phyloP scores from a whole-genome alignment of 1,284 basidiomycete genomes.

The Ceratobasidium sp. region DNA sequence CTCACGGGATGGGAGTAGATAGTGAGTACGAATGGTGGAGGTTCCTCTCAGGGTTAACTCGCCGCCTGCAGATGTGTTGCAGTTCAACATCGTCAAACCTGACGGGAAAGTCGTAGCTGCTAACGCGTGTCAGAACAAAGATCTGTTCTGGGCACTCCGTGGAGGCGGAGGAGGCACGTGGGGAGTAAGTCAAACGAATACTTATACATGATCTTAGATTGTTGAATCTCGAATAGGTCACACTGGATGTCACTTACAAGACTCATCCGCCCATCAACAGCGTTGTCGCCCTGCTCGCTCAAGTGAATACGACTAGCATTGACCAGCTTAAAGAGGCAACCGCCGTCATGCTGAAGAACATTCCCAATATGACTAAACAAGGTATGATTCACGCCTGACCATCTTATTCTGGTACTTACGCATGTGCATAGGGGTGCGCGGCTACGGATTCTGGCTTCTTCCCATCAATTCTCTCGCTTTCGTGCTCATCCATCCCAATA shows the following conservation, averaged over 20 bases:
- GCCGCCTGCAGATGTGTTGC: slow-evolving; percentile 2
- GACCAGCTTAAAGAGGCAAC: neutral
- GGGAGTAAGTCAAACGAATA: slow-evolving; percentile 1
- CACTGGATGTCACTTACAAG: slow-evolving; percentile 13
- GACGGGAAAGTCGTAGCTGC: slow-evolving; percentile 27
- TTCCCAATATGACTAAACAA: slow-evolving; percentile 2
- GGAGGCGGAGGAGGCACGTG: slow-evolving; percentile 30
- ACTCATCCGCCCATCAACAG: slow-evolving; percentile 11
- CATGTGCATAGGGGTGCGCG: neutral
- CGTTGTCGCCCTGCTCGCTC: neutral
- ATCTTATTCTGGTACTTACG: neutral
- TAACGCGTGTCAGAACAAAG: slow-evolving; percentile 28
- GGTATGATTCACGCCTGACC: neutral
- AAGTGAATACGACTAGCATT: neutral
- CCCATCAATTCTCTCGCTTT: neutral
- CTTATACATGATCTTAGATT: too few species aligned
- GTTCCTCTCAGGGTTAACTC: too few species aligned
- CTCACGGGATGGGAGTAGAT: too few species aligned
- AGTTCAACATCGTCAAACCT: slow-evolving; percentile 28
- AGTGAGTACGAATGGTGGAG: slow-evolving; percentile 21
- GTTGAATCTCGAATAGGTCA: neutral
- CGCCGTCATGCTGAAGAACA: neutral
- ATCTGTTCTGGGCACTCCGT: slow-evolving; percentile 37
- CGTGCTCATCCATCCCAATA: slow-evolving; percentile 2
- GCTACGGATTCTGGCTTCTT: neutral